Evolutionary conservation across 176 grass and related monocot species (phyloP).

Genomic region (Lolium perenne): DNA sequence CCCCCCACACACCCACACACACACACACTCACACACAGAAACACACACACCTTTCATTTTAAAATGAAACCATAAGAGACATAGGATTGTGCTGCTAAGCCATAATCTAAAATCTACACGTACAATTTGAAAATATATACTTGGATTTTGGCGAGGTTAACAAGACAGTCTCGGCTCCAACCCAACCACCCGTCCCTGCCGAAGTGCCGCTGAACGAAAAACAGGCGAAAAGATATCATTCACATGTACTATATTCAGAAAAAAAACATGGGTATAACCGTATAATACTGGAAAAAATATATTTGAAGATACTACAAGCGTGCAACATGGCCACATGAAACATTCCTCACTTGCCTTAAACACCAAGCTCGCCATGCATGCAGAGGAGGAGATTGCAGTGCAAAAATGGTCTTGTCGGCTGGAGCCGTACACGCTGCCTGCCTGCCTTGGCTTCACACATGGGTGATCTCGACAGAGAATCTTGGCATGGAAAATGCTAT

Average conservation of each 20-base stretch:
- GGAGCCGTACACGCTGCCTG: background rate
- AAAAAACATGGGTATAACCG: background rate
- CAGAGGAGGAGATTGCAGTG: background rate
- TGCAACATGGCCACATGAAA: background rate
- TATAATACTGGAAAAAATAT: background rate
- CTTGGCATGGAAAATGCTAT: background rate
- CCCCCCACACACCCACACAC: no score
- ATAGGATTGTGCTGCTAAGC: no score
- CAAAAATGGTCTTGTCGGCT: constrained; percentile 1
- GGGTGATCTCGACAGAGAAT: background rate
- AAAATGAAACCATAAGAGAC: no score
- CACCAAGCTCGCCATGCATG: constrained; percentile 35
- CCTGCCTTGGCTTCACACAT: background rate
- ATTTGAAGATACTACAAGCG: background rate
- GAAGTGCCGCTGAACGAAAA: background rate
- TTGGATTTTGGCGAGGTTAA: background rate
- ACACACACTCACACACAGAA: no score
- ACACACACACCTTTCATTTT: no score
- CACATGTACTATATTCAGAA: background rate
- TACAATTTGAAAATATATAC: background rate
- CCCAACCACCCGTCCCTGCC: constrained; percentile 1
- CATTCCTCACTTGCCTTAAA: constrained; percentile 30
- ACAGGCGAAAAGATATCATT: background rate
- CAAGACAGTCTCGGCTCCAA: constrained; percentile 4
- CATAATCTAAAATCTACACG: no score